A percentile compares a stretch with the other conserved stretches of the same genome.
Evolutionary conservation across 140 eudicot genomes (phyloP).

Genomic region (Cichorium intybus): DNA sequence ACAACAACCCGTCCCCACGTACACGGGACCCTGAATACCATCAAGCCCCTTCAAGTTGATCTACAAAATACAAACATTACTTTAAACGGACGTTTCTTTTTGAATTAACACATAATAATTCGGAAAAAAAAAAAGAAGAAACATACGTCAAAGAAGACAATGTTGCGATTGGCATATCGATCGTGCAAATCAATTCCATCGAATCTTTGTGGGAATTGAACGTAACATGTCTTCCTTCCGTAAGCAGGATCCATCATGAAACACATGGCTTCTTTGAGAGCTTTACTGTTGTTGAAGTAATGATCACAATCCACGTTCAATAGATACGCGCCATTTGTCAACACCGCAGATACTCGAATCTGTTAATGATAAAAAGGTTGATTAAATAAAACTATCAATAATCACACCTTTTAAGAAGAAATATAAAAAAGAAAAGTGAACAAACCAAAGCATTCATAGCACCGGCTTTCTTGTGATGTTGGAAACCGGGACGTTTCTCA

Average conservation of each 20-base stretch:
- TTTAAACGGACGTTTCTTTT: no score
- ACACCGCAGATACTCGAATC: constrained; percentile 97
- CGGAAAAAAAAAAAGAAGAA: constrained; percentile 2
- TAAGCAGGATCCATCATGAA: constrained; percentile 95
- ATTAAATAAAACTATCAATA: constrained; percentile 6
- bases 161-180: constrained; percentile 97
- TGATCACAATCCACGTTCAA: constrained; percentile 99
- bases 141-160: constrained; percentile 93
- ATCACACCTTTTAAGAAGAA: not conserved
- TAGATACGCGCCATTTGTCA: constrained; percentile 95
- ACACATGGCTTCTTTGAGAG: constrained; percentile 98
- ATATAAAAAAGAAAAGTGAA: not conserved
- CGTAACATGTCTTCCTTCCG: constrained; percentile 91
- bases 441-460: constrained; percentile 74
- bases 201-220: constrained; percentile 94
- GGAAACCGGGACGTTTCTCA: constrained; percentile 72
- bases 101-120: no score
- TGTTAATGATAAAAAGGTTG: constrained; percentile 29
- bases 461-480: constrained; percentile 74
- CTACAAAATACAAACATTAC: constrained; percentile 19
- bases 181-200: constrained; percentile 97
- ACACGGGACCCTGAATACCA: constrained; percentile 66
- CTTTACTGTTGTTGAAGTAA: constrained; percentile 96
- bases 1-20: constrained; percentile 69
- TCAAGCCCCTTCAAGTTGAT: constrained; percentile 68